Conservation (phyloP, 495 filamentous ascomycete genomes). For the Lineolata rhizophorae region DNA sequence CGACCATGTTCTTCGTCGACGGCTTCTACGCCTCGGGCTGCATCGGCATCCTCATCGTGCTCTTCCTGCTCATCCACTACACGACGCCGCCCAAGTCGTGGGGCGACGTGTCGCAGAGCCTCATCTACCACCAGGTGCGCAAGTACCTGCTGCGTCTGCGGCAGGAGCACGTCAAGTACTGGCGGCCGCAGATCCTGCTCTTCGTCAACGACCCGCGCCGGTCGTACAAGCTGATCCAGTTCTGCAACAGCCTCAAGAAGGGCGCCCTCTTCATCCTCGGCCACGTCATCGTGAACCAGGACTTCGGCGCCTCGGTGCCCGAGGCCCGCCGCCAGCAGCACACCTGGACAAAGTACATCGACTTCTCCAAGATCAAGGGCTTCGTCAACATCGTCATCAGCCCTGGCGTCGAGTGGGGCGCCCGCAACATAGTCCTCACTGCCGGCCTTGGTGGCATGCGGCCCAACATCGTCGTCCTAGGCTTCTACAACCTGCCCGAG, state of each 20-base stretch:
- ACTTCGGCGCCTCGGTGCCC: conserved; percentile 55
- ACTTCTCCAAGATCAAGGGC: conserved; percentile 70
- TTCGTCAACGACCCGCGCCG: conserved; percentile 63
- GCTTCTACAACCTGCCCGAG: conserved; percentile 56
- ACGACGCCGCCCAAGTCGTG: conserved; percentile 66
- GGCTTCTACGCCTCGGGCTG: conserved; percentile 59
- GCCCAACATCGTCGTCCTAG: conserved; percentile 64
- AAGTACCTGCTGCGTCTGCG: conserved; percentile 68
- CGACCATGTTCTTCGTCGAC: conserved; percentile 80
- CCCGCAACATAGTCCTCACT: conserved; percentile 59
- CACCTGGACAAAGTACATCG: conserved; percentile 69
- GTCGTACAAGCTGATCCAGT: conserved; percentile 65
- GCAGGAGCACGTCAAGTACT: conserved; percentile 83
- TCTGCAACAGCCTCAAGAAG: conserved; percentile 83
- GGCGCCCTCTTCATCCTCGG: conserved; percentile 68
- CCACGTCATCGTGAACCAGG: conserved; percentile 67
- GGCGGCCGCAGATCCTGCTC: conserved; percentile 68
- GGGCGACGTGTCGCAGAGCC: conserved; percentile 74
- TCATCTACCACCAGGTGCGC: conserved; percentile 82
- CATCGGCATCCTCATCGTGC: conserved; percentile 45
- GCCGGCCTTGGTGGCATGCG: conserved; percentile 78
- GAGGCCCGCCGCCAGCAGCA: conserved; percentile 65
- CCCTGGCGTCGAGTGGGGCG: conserved; percentile 66
- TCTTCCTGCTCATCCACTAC: conserved; percentile 75
- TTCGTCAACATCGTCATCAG: conserved; percentile 74